Percentiles rank a stretch among this genome's conserved stretches.
phyloP scores from a whole-genome alignment of 495 filamentous ascomycete species.

The Aspergillus asperescens region DNA sequence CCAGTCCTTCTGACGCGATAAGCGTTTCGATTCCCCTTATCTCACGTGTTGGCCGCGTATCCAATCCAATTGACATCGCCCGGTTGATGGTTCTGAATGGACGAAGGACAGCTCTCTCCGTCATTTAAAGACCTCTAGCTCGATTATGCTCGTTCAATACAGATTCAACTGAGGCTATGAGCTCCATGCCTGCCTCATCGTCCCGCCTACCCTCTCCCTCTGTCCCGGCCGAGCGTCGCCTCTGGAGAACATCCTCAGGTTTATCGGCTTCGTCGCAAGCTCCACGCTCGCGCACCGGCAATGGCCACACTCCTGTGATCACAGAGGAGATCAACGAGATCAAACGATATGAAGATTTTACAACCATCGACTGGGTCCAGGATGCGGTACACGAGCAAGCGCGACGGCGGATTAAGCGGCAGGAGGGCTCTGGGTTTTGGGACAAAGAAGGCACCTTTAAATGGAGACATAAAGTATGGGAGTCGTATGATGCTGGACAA shows the following conservation, averaged over 20 bases:
- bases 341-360: slow-evolving; percentile 96
- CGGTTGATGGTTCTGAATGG: slow-evolving; percentile 10
- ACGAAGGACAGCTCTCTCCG: slow-evolving; percentile 17
- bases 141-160: slow-evolving; percentile 33
- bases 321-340: slow-evolving; percentile 96
- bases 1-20: neutral
- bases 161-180: slow-evolving; percentile 53
- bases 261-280: slow-evolving; percentile 57
- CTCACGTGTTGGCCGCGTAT: slow-evolving; percentile 21
- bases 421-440: slow-evolving; percentile 70
- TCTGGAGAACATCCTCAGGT: slow-evolving; percentile 67
- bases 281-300: slow-evolving; percentile 32
- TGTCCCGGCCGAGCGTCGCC: slow-evolving; percentile 43
- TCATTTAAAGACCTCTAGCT: slow-evolving; percentile 14
- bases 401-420: slow-evolving; percentile 67
- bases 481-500: slow-evolving; percentile 93
- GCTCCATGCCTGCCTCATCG: slow-evolving; percentile 53
- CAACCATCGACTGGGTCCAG: slow-evolving; percentile 99
- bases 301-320: slow-evolving; percentile 53
- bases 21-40: slow-evolving; percentile 1
- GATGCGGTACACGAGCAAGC: slow-evolving; percentile 90
- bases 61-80: neutral
- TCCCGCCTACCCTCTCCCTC: slow-evolving; percentile 53
- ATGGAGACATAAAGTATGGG: slow-evolving; percentile 76
- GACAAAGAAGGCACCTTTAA: slow-evolving; percentile 64